Percentiles rank a stretch among this genome's conserved stretches.
phyloP scores from a whole-genome alignment of 257 asterid genomes.

The Jasminum sambac region DNA sequence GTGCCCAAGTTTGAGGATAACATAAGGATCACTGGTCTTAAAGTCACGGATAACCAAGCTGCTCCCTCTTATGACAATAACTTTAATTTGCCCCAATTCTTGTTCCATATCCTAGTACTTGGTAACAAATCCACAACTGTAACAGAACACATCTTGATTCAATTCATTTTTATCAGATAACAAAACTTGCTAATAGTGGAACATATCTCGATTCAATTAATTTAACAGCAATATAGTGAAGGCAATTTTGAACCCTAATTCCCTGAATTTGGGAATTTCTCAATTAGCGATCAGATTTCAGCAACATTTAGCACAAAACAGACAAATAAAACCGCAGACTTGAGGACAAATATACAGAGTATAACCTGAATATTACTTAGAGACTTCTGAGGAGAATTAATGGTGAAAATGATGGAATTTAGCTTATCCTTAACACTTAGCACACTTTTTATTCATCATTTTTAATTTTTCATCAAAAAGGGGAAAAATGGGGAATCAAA shows the following conservation, averaged over 20 bases:
- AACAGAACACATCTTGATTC: not conserved
- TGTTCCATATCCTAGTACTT: slow-evolving; percentile 37
- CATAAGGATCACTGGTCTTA: slow-evolving; percentile 55
- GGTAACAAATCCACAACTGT: not conserved
- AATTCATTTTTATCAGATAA: too few species aligned
- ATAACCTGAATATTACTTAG: not conserved
- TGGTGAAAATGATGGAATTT: not conserved
- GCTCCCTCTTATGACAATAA: slow-evolving; percentile 40
- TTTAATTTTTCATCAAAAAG: not conserved
- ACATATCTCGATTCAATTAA: not conserved
- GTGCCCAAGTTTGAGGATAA: slow-evolving; percentile 43
- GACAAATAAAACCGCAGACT: not conserved
- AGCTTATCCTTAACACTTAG: not conserved
- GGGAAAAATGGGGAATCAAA: not conserved
- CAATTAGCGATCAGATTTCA: not conserved
- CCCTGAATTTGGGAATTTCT: not conserved
- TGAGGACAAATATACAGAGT: not conserved
- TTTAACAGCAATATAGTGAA: not conserved
- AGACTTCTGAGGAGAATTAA: not conserved
- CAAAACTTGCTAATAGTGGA: not conserved
- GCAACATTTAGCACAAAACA: not conserved
- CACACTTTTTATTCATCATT: not conserved
- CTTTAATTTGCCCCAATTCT: slow-evolving; percentile 38
- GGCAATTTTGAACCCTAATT: not conserved
- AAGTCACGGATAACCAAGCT: slow-evolving; percentile 45